Evolutionary conservation across 306 rosid genomes (phyloP).

Genomic region (Trifolium pratense): DNA sequence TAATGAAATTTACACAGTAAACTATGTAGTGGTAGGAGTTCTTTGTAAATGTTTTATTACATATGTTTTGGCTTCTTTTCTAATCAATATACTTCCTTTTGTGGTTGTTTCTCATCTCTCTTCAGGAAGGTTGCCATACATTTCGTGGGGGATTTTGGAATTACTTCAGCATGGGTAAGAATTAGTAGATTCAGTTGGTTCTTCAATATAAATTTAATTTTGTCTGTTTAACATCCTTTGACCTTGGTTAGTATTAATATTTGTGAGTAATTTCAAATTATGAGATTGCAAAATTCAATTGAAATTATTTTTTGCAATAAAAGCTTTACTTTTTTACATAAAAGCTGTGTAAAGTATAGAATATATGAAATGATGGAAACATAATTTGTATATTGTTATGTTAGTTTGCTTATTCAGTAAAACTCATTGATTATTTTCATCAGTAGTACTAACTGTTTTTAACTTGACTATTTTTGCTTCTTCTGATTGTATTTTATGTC

Average conservation of each 20-base stretch:
- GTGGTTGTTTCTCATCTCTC: constrained; percentile 41
- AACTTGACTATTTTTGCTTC: constrained; percentile 17
- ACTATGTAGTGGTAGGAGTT: neutral
- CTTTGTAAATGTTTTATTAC: constrained; percentile 6
- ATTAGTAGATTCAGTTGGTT: constrained; percentile 23
- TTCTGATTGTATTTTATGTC: constrained; percentile 6
- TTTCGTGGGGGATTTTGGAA: constrained; percentile 99
- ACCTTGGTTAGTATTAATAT: constrained; percentile 6
- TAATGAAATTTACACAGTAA: constrained; percentile 15
- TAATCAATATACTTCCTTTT: constrained; percentile 34
- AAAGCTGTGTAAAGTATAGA: constrained; percentile 13
- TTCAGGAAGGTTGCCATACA: constrained; percentile 89
- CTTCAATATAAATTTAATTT: constrained; percentile 22
- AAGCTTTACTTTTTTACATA: neutral
- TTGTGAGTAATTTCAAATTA: constrained; percentile 4
- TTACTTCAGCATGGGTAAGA: constrained; percentile 98
- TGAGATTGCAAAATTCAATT: constrained; percentile 15
- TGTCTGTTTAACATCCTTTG: constrained; percentile 9
- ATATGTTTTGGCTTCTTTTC: constrained; percentile 37
- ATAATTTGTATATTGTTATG: neutral
- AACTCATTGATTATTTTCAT: constrained; percentile 24
- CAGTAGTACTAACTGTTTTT: constrained; percentile 14
- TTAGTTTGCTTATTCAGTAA: constrained; percentile 14
- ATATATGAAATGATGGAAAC: constrained; percentile 24
- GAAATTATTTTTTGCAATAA: constrained; percentile 27